phyloP scores from a whole-genome alignment of 2,329 filamentous ascomycete genomes.

The Talaromyces amestolkiae region DNA sequence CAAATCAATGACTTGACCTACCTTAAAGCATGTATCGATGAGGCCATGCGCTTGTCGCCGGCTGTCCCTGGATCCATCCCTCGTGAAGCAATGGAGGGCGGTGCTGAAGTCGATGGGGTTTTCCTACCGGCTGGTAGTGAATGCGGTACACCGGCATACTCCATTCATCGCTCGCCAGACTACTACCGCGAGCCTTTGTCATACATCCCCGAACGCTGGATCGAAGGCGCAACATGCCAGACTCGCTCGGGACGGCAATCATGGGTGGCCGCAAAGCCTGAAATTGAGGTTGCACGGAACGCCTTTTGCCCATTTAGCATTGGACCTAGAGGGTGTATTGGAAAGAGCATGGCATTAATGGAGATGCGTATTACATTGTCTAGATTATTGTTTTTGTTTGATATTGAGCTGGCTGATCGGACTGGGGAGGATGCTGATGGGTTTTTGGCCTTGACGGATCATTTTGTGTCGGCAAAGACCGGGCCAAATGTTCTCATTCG shows the following conservation, averaged over 20 bases:
- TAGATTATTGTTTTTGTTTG: constrained; percentile 39
- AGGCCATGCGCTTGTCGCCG: constrained; percentile 42
- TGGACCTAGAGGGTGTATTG: constrained; percentile 43
- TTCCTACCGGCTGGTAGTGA: constrained; percentile 54
- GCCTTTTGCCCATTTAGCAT: constrained; percentile 66
- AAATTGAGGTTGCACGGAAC: constrained; percentile 55
- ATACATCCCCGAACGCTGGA: constrained; percentile 66
- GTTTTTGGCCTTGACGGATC: constrained; percentile 38
- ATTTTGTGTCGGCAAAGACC: constrained; percentile 39
- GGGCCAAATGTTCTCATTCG: constrained; percentile 35
- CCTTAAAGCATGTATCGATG: constrained; percentile 43
- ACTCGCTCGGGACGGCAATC: constrained; percentile 33
- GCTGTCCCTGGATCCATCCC: constrained; percentile 40
- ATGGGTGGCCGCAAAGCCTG: constrained; percentile 48
- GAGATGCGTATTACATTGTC: constrained; percentile 43
- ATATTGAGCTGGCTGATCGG: constrained; percentile 36
- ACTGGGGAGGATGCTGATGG: constrained; percentile 35
- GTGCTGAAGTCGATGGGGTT: constrained; percentile 38
- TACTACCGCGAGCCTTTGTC: constrained; percentile 62
- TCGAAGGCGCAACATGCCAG: constrained; percentile 47
- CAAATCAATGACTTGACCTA: constrained; percentile 39
- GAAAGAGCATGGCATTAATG: constrained; percentile 45
- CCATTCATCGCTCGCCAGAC: constrained; percentile 63
- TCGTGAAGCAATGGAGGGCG: constrained; percentile 40
- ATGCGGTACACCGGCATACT: constrained; percentile 65